These are phyloP conservation scores for Hypoxylon sp. DNA, from an alignment of 2,329 filamentous ascomycete genomes.

Conservation along the genomic window DNA sequence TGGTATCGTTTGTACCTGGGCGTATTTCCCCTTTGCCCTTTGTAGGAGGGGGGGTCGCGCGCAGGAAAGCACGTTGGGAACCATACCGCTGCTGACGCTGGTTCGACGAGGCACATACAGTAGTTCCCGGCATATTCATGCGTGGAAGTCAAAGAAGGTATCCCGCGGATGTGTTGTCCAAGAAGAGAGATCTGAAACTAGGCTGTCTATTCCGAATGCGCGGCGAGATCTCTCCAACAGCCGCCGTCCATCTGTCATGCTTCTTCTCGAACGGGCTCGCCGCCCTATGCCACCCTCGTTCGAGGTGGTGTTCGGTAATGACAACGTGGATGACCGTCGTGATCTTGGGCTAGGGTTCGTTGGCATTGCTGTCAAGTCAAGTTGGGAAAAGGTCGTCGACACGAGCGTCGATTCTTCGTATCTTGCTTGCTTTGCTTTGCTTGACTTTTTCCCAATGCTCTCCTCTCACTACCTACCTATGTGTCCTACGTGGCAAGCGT, in stretches of 20 bases:
- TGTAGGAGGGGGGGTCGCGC: not conserved
- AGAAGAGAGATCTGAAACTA: constrained; percentile 15
- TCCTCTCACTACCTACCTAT: too few relatives aligned
- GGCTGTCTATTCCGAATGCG: not conserved
- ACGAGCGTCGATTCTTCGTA: not conserved
- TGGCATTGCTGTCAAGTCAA: constrained; percentile 3
- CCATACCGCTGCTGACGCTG: constrained; percentile 1
- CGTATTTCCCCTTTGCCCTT: not conserved
- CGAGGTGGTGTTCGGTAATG: not conserved
- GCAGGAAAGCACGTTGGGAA: not conserved
- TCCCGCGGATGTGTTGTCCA: constrained; percentile 4
- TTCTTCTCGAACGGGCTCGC: not conserved
- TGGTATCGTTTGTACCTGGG: constrained; percentile 2
- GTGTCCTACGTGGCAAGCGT: constrained; percentile 23
- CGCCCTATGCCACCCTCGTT: not conserved
- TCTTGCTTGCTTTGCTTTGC: not conserved
- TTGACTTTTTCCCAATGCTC: too few relatives aligned
- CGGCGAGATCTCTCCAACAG: constrained; percentile 9
- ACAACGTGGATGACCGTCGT: not conserved
- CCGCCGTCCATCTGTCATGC: constrained; percentile 10
- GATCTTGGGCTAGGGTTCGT: constrained; percentile 1
- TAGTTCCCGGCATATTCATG: constrained; percentile 3
- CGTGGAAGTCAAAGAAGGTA: constrained; percentile 4
- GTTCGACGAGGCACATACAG: constrained; percentile 1
- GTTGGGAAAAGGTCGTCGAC: not conserved